phyloP scores from a whole-genome alignment of 352 stramenopile genomes.

The Phytophthora parvispora region DNA sequence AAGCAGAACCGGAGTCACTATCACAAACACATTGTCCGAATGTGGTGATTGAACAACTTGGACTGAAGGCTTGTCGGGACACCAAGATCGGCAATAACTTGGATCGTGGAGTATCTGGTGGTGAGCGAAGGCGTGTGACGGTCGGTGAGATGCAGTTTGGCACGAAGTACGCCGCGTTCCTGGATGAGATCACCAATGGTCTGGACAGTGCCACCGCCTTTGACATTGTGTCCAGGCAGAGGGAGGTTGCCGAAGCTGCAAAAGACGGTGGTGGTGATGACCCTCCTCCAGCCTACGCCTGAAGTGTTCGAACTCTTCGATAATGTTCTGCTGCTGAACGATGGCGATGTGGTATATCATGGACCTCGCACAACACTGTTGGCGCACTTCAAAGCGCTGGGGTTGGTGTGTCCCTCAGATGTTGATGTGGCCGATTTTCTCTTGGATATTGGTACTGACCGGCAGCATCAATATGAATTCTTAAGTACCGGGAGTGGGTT shows the following conservation, averaged over 20 bases:
- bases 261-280: slow-evolving; percentile 47
- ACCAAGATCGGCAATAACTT: slow-evolving; percentile 59
- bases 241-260: slow-evolving; percentile 44
- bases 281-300: slow-evolving; percentile 45
- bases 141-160: slow-evolving; percentile 85
- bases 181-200: slow-evolving; percentile 80
- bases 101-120: slow-evolving; percentile 55
- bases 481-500: neutral
- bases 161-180: slow-evolving; percentile 65
- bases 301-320: slow-evolving; percentile 64
- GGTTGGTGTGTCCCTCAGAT: slow-evolving; percentile 39
- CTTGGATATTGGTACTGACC: neutral
- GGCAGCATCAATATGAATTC: neutral
- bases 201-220: slow-evolving; percentile 25
- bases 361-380: slow-evolving; percentile 35
- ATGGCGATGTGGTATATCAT: slow-evolving; percentile 52
- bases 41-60: slow-evolving; percentile 46
- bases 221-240: slow-evolving; percentile 85
- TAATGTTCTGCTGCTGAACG: slow-evolving; percentile 52
- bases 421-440: neutral
- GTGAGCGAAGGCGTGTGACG: slow-evolving; percentile 33
- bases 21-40: neutral
- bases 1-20: neutral
- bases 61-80: slow-evolving; percentile 48
- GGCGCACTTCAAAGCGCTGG: slow-evolving; percentile 46